phyloP scores from a whole-genome alignment of 108 stramenopile species.

The Skeletonema potamos region DNA sequence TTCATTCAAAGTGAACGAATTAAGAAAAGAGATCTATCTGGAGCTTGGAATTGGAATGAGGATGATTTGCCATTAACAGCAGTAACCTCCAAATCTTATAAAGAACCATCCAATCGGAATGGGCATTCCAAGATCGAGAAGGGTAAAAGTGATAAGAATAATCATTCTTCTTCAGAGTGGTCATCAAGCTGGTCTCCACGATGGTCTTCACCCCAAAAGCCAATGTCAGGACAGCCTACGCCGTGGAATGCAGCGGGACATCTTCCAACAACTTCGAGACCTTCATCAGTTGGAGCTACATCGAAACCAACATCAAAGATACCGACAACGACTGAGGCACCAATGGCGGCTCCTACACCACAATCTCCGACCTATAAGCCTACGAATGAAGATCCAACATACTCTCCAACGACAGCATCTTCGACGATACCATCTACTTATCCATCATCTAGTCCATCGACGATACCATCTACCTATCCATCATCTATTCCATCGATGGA shows the following conservation, averaged over 20 bases:
- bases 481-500: not conserved
- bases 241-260: not conserved
- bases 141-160: not conserved
- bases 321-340: not conserved
- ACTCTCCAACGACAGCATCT: not conserved
- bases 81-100: not conserved
- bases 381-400: not conserved
- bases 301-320: not conserved
- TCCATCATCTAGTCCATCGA: not conserved
- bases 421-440: not conserved
- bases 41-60: slow-evolving; percentile 1
- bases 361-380: not conserved
- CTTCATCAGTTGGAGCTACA: not conserved
- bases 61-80: not conserved
- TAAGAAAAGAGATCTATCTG: not conserved
- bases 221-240: not conserved
- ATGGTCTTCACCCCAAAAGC: not conserved
- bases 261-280: not conserved
- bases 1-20: not conserved
- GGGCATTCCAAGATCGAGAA: not conserved
- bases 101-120: not conserved
- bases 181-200: not conserved
- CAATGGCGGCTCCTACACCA: not conserved
- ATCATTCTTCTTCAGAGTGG: not conserved
- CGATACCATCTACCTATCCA: not conserved